phyloP scores from a whole-genome alignment of 441 rosid genomes.

The Melastoma candidum region DNA sequence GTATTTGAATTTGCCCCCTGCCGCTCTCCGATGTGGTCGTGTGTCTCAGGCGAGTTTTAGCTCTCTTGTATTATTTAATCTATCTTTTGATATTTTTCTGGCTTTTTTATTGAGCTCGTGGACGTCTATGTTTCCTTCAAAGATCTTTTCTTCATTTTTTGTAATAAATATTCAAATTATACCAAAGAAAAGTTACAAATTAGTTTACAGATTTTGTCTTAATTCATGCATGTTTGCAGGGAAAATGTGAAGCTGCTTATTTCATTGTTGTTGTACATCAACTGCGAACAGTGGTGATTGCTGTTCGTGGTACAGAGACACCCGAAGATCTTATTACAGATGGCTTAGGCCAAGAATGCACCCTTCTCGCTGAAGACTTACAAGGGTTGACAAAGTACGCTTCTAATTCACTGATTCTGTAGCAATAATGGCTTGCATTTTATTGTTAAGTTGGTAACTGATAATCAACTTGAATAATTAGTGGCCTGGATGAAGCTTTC shows the following conservation, averaged over 20 bases:
- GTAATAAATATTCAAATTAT: too few species aligned
- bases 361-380: slow-evolving; percentile 54
- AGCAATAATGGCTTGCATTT: too few species aligned
- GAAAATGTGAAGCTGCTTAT: slow-evolving; percentile 77
- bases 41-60: slow-evolving; percentile 47
- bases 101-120: not conserved
- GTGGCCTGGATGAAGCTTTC: too few species aligned
- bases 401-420: not conserved
- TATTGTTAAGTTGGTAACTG: too few species aligned
- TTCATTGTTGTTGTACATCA: slow-evolving; percentile 76
- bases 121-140: not conserved
- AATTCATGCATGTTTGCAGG: slow-evolving; percentile 29
- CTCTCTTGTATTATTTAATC: not conserved
- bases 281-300: slow-evolving; percentile 53
- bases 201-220: not conserved
- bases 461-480: too few species aligned
- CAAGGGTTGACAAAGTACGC: slow-evolving; percentile 64
- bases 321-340: slow-evolving; percentile 95
- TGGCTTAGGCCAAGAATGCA: slow-evolving; percentile 69
- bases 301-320: slow-evolving; percentile 91
- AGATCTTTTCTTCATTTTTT: too few species aligned
- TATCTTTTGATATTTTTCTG: not conserved
- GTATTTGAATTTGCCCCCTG: slow-evolving; percentile 47
- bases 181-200: too few species aligned
- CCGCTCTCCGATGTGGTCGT: slow-evolving; percentile 67